These are phyloP conservation scores for Lactifluus rugatus DNA, from an alignment of 768 basidiomycete species.

Conservation along the genomic window DNA sequence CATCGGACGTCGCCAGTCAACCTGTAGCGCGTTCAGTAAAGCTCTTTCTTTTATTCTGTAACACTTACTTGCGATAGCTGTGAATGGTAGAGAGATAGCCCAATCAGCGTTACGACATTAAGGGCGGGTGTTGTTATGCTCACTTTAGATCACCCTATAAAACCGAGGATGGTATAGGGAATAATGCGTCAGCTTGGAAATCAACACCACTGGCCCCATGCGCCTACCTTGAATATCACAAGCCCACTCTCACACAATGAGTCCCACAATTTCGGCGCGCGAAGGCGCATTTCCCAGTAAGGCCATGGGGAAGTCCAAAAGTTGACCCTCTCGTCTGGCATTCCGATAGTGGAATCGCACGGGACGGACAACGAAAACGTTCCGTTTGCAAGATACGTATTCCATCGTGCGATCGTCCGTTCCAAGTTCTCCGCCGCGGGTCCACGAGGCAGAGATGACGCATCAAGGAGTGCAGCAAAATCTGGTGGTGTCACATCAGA, in stretches of 20 bases:
- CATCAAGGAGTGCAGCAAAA: constrained; percentile 39
- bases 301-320: constrained; percentile 74
- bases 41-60: background rate
- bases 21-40: constrained; percentile 32
- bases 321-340: constrained; percentile 30
- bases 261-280: constrained; percentile 42
- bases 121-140: constrained; percentile 24
- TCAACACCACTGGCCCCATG: background rate
- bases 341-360: constrained; percentile 45
- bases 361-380: constrained; percentile 68
- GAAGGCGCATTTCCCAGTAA: constrained; percentile 62
- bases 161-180: background rate
- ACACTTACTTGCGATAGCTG: constrained; percentile 75
- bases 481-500: constrained; percentile 88
- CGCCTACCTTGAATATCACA: constrained; percentile 72
- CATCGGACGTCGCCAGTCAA: constrained; percentile 83
- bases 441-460: constrained; percentile 21
- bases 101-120: background rate
- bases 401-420: constrained; percentile 63
- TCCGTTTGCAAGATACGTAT: constrained; percentile 55
- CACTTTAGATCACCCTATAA: constrained; percentile 82
- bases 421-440: constrained; percentile 36
- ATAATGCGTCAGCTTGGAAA: background rate
- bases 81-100: background rate
- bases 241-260: constrained; percentile 47